A percentile compares a stretch with the other conserved stretches of the same genome.
Conservation (phyloP, 768 basidiomycete genomes). For the Tubosaeta sp. region DNA sequence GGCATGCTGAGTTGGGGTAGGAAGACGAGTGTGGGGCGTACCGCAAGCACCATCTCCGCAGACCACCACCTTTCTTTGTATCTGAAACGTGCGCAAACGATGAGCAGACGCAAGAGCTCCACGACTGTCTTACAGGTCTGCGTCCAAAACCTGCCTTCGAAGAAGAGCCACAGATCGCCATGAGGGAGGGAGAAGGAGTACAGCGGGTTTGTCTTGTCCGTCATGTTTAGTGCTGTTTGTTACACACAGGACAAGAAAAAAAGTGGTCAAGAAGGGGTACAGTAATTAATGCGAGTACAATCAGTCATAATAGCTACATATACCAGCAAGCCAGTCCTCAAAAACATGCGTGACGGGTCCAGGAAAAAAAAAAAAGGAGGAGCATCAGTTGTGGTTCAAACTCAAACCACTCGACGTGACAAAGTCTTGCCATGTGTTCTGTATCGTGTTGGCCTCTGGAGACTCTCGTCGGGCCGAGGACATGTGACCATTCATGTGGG, state of each 20-base stretch:
- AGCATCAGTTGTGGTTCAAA: constrained; percentile 11
- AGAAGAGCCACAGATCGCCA: constrained; percentile 58
- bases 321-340: constrained; percentile 4
- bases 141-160: constrained; percentile 51
- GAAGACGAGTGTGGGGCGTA: constrained; percentile 21
- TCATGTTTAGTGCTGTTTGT: constrained; percentile 25
- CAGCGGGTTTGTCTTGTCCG: constrained; percentile 1
- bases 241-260: background rate
- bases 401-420: constrained; percentile 34
- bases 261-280: constrained; percentile 21
- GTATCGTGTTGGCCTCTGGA: constrained; percentile 55
- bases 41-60: constrained; percentile 96
- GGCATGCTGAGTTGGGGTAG: constrained; percentile 11
- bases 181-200: constrained; percentile 21
- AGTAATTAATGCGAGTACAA: constrained; percentile 7
- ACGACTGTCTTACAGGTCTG: constrained; percentile 26
- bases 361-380: background rate
- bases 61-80: constrained; percentile 74
- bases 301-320: constrained; percentile 19
- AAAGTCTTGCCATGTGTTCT: constrained; percentile 62
- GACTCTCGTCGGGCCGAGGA: constrained; percentile 37
- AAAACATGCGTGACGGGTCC: background rate
- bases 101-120: constrained; percentile 12
- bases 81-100: constrained; percentile 25
- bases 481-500: constrained; percentile 39